A percentile compares a stretch with the other conserved stretches of the same genome.
Conservation (phyloP, 768 basidiomycete species). For the Cystobasidium ongulense region DNA sequence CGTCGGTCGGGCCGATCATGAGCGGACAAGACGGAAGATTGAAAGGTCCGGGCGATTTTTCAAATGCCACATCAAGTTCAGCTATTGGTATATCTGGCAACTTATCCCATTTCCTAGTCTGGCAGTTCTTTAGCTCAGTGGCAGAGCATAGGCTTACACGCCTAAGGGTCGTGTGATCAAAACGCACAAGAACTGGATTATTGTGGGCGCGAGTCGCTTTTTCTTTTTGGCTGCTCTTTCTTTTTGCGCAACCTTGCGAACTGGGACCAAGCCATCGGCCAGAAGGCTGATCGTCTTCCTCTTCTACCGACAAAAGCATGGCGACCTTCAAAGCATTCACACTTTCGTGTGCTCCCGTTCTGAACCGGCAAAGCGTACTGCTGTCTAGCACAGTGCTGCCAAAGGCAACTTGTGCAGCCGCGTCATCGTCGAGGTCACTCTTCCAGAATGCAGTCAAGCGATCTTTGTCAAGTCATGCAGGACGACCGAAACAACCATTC, state of each 20-base stretch:
- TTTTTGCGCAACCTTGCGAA: no score
- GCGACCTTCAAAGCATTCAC: neutral
- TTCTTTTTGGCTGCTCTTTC: no score
- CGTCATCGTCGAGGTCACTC: neutral
- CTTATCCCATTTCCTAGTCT: neutral
- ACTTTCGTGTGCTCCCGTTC: neutral
- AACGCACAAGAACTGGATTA: neutral
- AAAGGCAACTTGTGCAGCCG: neutral
- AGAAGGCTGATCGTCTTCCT: no score
- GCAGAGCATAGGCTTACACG: neutral
- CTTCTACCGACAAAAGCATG: neutral
- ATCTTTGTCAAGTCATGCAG: neutral
- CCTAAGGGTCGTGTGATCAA: neutral
- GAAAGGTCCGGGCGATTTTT: no score
- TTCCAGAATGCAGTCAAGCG: neutral
- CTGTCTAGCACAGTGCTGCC: neutral
- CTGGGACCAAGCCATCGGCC: no score
- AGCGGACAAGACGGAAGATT: no score
- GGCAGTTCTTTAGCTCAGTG: neutral
- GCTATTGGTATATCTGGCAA: neutral
- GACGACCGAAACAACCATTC: neutral
- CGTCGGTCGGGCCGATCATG: neutral
- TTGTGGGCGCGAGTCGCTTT: no score
- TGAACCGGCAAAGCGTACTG: neutral
- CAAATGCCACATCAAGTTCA: no score